Conservation (phyloP, 441 rosid species). For the Bocquillonia castaneifolia region DNA sequence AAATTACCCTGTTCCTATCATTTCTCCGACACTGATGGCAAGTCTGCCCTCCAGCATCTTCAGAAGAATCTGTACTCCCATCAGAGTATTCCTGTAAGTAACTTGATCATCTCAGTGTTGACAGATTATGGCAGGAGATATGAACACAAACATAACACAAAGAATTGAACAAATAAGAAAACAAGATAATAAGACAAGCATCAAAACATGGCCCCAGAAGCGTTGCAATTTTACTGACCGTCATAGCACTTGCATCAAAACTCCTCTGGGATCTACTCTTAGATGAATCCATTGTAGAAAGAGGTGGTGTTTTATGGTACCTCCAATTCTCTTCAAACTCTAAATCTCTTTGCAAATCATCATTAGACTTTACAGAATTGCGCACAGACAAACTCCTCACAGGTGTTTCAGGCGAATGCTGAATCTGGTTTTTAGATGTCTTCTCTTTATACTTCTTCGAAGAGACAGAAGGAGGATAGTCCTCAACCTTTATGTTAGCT, state of each 20-base stretch:
- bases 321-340: slow-evolving; percentile 59
- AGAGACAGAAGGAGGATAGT: slow-evolving; percentile 33
- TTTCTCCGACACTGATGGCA: slow-evolving; percentile 85
- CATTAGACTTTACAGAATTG: slow-evolving; percentile 41
- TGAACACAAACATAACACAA: not conserved
- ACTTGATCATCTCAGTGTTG: slow-evolving; percentile 18
- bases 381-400: slow-evolving; percentile 39
- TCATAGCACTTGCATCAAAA: slow-evolving; percentile 42
- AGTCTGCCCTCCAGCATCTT: slow-evolving; percentile 61
- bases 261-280: slow-evolving; percentile 52
- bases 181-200: not conserved
- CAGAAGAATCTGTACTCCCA: slow-evolving; percentile 59
- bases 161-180: not conserved
- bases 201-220: not conserved
- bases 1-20: slow-evolving; percentile 52
- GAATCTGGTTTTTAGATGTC: slow-evolving; percentile 35
- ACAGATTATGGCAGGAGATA: not conserved
- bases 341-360: slow-evolving; percentile 47
- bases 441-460: slow-evolving; percentile 48
- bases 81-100: slow-evolving; percentile 62
- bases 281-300: slow-evolving; percentile 52
- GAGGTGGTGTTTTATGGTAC: slow-evolving; percentile 48
- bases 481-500: slow-evolving; percentile 36
- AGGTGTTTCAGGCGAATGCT: slow-evolving; percentile 59
- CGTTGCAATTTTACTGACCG: slow-evolving; percentile 32